These are phyloP conservation scores for Cutaneotrichosporon daszewskae DNA, from an alignment of 1,284 basidiomycete genomes.

Conservation along the genomic window DNA sequence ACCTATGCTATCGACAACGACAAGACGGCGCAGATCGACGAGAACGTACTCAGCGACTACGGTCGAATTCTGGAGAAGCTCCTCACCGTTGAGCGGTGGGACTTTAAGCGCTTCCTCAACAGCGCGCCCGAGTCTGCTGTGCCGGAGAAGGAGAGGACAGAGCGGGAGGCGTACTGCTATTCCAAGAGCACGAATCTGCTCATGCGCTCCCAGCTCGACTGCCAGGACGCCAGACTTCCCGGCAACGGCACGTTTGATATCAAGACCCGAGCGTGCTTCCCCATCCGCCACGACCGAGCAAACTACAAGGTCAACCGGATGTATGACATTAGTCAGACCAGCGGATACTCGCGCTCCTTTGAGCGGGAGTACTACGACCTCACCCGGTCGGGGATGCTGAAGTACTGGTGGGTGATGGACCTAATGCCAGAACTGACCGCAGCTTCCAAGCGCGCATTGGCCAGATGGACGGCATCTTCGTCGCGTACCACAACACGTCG, in stretches of 20 bases:
- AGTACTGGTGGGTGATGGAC: slow-evolving; percentile 62
- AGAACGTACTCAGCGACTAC: slow-evolving; percentile 75
- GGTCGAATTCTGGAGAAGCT: slow-evolving; percentile 87
- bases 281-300: slow-evolving; percentile 77
- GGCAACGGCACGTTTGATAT: slow-evolving; percentile 91
- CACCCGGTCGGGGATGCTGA: slow-evolving; percentile 86
- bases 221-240: slow-evolving; percentile 71
- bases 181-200: slow-evolving; percentile 62
- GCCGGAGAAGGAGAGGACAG: slow-evolving; percentile 44
- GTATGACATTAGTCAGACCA: slow-evolving; percentile 61
- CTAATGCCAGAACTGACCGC: not conserved
- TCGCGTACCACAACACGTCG: slow-evolving; percentile 90
- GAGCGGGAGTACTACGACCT: slow-evolving; percentile 90
- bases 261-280: slow-evolving; percentile 83
- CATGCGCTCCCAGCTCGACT: slow-evolving; percentile 94
- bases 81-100: slow-evolving; percentile 61
- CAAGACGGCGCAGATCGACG: slow-evolving; percentile 51
- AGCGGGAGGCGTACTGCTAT: slow-evolving; percentile 72
- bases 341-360: slow-evolving; percentile 66
- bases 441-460: slow-evolving; percentile 95
- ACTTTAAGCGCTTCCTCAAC: slow-evolving; percentile 63
- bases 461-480: slow-evolving; percentile 92
- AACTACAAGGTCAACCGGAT: slow-evolving; percentile 80
- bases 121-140: slow-evolving; percentile 46
- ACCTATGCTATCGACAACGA: slow-evolving; percentile 77